These are phyloP conservation scores for Phyllosticta citriasiana DNA, from an alignment of 2,329 filamentous ascomycete genomes.

Conservation along the genomic window DNA sequence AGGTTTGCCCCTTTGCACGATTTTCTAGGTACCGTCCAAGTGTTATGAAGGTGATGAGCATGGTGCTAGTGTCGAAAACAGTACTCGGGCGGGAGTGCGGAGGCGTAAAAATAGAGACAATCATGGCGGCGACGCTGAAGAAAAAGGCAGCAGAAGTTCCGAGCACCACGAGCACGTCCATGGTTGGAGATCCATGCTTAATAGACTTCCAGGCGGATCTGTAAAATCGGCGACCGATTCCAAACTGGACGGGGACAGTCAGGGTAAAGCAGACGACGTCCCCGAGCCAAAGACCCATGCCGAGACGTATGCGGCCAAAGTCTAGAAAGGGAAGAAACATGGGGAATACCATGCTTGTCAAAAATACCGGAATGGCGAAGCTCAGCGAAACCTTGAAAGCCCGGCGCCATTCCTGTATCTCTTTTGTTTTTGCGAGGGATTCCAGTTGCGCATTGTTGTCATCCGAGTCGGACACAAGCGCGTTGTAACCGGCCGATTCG, in stretches of 20 bases:
- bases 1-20: slow-evolving; percentile 89
- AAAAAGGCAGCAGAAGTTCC: slow-evolving; percentile 95
- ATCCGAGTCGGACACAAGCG: slow-evolving; percentile 78
- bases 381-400: slow-evolving; percentile 68
- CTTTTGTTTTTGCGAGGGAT: slow-evolving; percentile 89
- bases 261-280: slow-evolving; percentile 75
- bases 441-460: slow-evolving; percentile 96
- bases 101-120: slow-evolving; percentile 63
- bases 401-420: slow-evolving; percentile 84
- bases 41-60: slow-evolving; percentile 94
- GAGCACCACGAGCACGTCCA: slow-evolving; percentile 92
- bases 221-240: slow-evolving; percentile 91
- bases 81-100: slow-evolving; percentile 76
- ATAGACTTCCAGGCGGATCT: slow-evolving; percentile 86
- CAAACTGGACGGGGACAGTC: slow-evolving; percentile 91
- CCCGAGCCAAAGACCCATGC: slow-evolving; percentile 73
- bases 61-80: slow-evolving; percentile 95
- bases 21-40: slow-evolving; percentile 90
- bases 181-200: slow-evolving; percentile 83
- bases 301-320: slow-evolving; percentile 59
- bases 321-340: slow-evolving; percentile 72
- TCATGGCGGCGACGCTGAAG: slow-evolving; percentile 83
- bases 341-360: slow-evolving; percentile 88
- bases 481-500: slow-evolving; percentile 78
- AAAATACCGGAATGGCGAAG: slow-evolving; percentile 83